These are phyloP conservation scores for Centella asiatica DNA, from an alignment of 129 eudicot genomes.

Conservation along the genomic window DNA sequence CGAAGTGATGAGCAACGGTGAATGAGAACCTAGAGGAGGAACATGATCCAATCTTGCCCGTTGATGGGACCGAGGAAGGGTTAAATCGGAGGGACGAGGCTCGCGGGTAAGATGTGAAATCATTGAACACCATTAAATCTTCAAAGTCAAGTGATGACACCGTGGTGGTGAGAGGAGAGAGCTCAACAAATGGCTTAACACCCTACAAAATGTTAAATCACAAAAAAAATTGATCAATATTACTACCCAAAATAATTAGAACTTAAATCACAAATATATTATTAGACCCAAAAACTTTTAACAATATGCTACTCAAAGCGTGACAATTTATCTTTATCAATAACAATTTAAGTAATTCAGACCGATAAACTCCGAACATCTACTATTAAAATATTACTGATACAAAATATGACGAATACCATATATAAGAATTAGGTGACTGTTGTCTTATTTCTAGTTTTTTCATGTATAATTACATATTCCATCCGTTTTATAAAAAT, in stretches of 20 bases:
- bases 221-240: neutral
- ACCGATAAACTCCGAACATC: too few species aligned
- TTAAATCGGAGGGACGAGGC: slow-evolving; percentile 76
- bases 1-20: slow-evolving; percentile 71
- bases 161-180: slow-evolving; percentile 44
- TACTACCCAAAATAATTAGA: neutral
- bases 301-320: too few species aligned
- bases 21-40: slow-evolving; percentile 88
- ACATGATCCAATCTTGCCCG: slow-evolving; percentile 56
- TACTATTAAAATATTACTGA: too few species aligned
- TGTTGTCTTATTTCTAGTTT: too few species aligned
- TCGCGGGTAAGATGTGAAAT: slow-evolving; percentile 65
- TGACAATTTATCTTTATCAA: too few species aligned
- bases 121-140: slow-evolving; percentile 56
- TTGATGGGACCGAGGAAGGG: slow-evolving; percentile 45
- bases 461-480: too few species aligned
- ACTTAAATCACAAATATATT: neutral
- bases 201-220: slow-evolving; percentile 38
- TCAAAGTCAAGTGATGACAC: slow-evolving; percentile 86
- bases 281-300: too few species aligned
- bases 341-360: too few species aligned
- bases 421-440: too few species aligned
- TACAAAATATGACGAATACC: too few species aligned
- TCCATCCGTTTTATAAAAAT: too few species aligned
- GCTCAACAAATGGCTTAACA: slow-evolving; percentile 79